These are phyloP conservation scores for Carallia brachiata DNA, from an alignment of 345 rosid genomes.

Conservation along the genomic window DNA sequence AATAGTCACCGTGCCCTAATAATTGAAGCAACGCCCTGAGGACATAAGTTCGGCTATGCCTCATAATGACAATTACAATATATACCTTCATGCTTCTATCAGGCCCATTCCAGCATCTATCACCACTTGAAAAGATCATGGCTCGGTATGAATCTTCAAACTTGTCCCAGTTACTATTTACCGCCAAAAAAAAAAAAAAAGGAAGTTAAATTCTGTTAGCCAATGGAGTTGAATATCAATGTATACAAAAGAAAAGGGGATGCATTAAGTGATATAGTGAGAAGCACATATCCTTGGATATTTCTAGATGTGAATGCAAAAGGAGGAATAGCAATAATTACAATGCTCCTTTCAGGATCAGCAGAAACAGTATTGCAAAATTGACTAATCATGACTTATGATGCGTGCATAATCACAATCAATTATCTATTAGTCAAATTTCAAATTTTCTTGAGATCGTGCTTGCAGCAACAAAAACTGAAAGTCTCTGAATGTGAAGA, in stretches of 20 bases:
- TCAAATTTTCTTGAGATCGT: too few species aligned
- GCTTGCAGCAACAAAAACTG: too few species aligned
- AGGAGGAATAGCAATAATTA: not conserved
- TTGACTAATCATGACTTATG: not conserved
- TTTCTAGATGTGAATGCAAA: not conserved
- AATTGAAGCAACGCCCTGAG: too few species aligned
- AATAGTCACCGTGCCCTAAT: not conserved
- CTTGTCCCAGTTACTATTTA: conserved; percentile 77
- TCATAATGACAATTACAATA: not conserved
- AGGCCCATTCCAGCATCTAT: conserved; percentile 96
- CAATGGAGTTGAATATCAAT: not conserved
- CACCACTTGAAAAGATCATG: conserved; percentile 81
- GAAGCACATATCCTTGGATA: not conserved
- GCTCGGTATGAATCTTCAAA: conserved; percentile 60
- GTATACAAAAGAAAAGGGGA: not conserved
- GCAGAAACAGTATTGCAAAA: not conserved
- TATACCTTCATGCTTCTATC: conserved; percentile 83
- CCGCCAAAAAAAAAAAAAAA: conserved; percentile 9
- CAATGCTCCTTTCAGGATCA: not conserved
- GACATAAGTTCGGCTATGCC: not conserved
- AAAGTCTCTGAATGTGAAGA: too few species aligned
- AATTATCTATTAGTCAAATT: too few species aligned
- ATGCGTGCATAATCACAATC: too few species aligned
- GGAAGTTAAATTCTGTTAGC: not conserved
- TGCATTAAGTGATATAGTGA: not conserved